Evolutionary conservation across 1,284 basidiomycete species (phyloP).

Genomic region (Cryptococcus sp.): DNA sequence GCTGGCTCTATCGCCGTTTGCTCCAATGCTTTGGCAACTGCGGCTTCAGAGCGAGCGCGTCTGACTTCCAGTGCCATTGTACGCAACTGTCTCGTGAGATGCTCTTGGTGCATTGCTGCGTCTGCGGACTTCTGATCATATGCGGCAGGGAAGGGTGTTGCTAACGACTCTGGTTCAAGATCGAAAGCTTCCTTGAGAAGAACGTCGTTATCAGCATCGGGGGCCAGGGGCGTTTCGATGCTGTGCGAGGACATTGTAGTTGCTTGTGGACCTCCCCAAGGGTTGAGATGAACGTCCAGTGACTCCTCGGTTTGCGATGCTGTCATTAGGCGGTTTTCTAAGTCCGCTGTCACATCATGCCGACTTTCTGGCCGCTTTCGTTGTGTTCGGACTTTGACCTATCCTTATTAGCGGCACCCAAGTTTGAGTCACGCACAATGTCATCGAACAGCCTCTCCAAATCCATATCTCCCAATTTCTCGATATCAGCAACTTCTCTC

Average conservation of each 20-base stretch:
- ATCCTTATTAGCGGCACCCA: neutral
- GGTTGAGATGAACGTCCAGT: slow-evolving; percentile 53
- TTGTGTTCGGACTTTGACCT: slow-evolving; percentile 83
- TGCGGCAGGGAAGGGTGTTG: neutral
- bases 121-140: slow-evolving; percentile 64
- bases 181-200: slow-evolving; percentile 22
- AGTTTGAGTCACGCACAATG: slow-evolving; percentile 32
- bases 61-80: slow-evolving; percentile 80
- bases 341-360: slow-evolving; percentile 35
- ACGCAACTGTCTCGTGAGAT: slow-evolving; percentile 83
- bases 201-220: slow-evolving; percentile 17
- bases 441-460: slow-evolving; percentile 86
- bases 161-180: slow-evolving; percentile 17
- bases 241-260: slow-evolving; percentile 32
- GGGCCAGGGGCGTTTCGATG: slow-evolving; percentile 25
- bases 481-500: slow-evolving; percentile 84
- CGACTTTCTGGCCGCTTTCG: slow-evolving; percentile 60
- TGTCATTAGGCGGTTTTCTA: slow-evolving; percentile 34
- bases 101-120: slow-evolving; percentile 80
- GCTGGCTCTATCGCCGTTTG: slow-evolving; percentile 69
- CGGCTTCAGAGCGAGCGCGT: slow-evolving; percentile 72
- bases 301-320: slow-evolving; percentile 40
- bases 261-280: slow-evolving; percentile 60
- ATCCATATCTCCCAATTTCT: slow-evolving; percentile 88
- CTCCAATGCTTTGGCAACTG: slow-evolving; percentile 65